Evolutionary conservation across 2,329 filamentous ascomycete species (phyloP), one percentile per base, ranked within the genome.

Genomic region (Phaeoacremonium minimum): DNA sequence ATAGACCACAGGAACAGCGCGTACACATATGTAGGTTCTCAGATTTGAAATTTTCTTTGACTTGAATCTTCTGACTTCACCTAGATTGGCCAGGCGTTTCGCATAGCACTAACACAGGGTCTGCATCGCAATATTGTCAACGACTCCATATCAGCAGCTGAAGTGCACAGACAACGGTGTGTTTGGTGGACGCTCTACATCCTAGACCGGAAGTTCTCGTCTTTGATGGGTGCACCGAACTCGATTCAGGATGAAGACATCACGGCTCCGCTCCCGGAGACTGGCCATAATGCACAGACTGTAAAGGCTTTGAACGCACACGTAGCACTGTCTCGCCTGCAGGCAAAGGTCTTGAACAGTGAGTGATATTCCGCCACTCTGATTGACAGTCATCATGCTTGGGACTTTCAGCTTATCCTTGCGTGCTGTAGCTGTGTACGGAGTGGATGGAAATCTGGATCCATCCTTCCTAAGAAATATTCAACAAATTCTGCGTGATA

Each of bases 101-200:
- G 73, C 1, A 62, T 71, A 19, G 68, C 71, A 1, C 47, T 74
- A 9, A 60, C 57, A 1, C 57, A 73, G 34, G 72, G 72, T 2
- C 67, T 75, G 63, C 71, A 76, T 51, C 60, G 3, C 55, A 67
- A 15, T 43, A 73, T 0, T 63, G 64, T 1, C 59, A 64, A 1
- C 41, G 47, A 0, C 45, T 60, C 2, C n/a, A n/a, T n/a, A n/a
- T n/a, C n/a, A n/a, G n/a, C n/a, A n/a, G n/a, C n/a, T n/a, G n/a
- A n/a, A n/a, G 63, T 71, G 1, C 61, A 75, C 40, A 51, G 73
- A 34, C 69, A 64, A 35, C 66, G 69, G 2, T 64, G 63, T 20
- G 58, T 71, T 8, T 77, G 71, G 70, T 76, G 71, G 71, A 75
- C 73, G 0, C 58, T 73, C 0, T 75, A 73, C 28, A 58, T 75